Evolutionary conservation across 371 early-diverging fungal genomes (phyloP), one percentile per base, ranked within the genome.

Genomic region (Mortierella sp.): DNA sequence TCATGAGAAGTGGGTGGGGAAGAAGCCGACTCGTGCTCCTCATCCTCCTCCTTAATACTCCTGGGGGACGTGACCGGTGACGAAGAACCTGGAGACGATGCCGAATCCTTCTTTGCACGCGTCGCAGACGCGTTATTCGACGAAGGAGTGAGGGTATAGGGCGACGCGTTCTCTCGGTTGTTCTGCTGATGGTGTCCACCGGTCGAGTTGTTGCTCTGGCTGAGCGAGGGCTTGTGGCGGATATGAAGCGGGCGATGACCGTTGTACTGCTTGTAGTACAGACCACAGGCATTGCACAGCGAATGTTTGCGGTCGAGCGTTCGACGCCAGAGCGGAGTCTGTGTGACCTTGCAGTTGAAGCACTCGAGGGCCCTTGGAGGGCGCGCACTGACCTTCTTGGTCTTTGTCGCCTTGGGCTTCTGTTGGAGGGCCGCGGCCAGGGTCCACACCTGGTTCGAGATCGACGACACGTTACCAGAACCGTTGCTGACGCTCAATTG

Each of bases 231-330:
- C 79, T 91, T 92, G 77, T 91, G 89, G 41, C 91, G 91, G 45
- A 91, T 88, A 69, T 89, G 88, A 22, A 91, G 86, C 16, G 94
- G 94, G 31, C 94, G 90, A 71, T 94, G 94, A 4, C 86, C 87
- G 40, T 92, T 90, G 81, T 94, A 93, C 70, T 93, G 93, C 80
- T 94, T 94, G 74, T 89, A 94, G 86, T 94, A 95, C 24, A 94
- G 86, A 41, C 94, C 95, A 83, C 96, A 96, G 11, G 96, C 95
- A 84, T 96, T 96, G 85, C 95, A 96, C 24, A 96, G 87, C 14
- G 91, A 90, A 76, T 95, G 94, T 55, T 88, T 88, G 55, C 92
- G 89, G 74, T 95, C 95, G 24, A 92, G 89, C 19, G 95, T 94
- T 22, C 94, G 88, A 52, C 95, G 90, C 96, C 96, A 95, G 22